Percentiles rank a stretch among this genome's conserved stretches.
phyloP scores from a whole-genome alignment of 1,139 yeast species.

The Hemisphaericaspora subhashii region DNA sequence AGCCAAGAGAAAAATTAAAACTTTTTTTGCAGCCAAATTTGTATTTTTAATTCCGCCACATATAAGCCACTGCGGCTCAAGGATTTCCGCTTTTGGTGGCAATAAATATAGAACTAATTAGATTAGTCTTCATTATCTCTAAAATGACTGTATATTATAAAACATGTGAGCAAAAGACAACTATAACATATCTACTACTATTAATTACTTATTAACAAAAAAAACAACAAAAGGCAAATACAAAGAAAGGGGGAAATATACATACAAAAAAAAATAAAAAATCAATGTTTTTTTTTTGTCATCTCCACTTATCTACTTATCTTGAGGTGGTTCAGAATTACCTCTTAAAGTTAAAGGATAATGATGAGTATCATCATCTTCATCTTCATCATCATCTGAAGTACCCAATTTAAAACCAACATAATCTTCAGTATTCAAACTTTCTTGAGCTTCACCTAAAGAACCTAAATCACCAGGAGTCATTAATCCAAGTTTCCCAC shows the following conservation, averaged over 20 bases:
- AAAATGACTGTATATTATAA: too few relatives aligned
- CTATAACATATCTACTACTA: too few relatives aligned
- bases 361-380: conserved; percentile 27
- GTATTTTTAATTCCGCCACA: too few relatives aligned
- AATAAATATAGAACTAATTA: too few relatives aligned
- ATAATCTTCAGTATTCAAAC: conserved; percentile 77
- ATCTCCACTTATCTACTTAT: conserved; percentile 1
- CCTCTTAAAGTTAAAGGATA: conserved; percentile 51
- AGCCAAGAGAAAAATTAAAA: too few relatives aligned
- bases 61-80: too few relatives aligned
- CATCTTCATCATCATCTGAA: conserved; percentile 47
- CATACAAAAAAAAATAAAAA: conserved; percentile 1
- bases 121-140: too few relatives aligned
- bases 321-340: conserved; percentile 39
- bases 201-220: neutral
- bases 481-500: conserved; percentile 59
- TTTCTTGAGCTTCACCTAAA: conserved; percentile 79
- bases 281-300: neutral
- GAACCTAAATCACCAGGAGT: conserved; percentile 99
- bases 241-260: neutral
- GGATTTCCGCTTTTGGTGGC: too few relatives aligned
- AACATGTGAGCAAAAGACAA: too few relatives aligned
- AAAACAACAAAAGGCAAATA: neutral
- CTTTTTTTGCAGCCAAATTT: too few relatives aligned
- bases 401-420: conserved; percentile 73